Conservation (phyloP, 139 green algal genomes). For the Mychonastes homosphaera region DNA sequence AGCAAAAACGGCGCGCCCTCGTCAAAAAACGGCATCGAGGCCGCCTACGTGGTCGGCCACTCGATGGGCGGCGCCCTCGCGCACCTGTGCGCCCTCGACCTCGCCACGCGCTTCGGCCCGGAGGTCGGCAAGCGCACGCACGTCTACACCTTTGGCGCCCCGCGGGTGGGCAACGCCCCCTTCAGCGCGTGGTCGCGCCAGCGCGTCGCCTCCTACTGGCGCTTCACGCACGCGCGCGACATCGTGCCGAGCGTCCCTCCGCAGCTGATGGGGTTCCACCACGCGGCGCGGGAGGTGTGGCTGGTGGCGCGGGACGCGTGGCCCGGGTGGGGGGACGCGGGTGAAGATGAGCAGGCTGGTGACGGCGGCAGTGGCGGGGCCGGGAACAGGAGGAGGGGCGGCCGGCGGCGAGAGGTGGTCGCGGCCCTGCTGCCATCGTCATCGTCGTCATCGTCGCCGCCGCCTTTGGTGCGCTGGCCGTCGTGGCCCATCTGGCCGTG, state of each 20-base stretch:
- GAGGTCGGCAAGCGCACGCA: no score
- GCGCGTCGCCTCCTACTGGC: slow-evolving; percentile 35
- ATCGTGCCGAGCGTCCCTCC: slow-evolving; percentile 74
- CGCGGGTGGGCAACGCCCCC: slow-evolving; percentile 68
- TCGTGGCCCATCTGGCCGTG: no score
- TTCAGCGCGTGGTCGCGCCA: slow-evolving; percentile 50
- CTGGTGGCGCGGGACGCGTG: slow-evolving; percentile 23
- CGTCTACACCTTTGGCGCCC: slow-evolving; percentile 66
- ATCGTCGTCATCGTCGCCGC: no score
- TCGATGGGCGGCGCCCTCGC: slow-evolving; percentile 40
- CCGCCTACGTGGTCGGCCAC: slow-evolving; percentile 30
- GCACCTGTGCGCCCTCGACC: slow-evolving; percentile 28
- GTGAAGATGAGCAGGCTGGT: no score
- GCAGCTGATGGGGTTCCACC: slow-evolving; percentile 58
- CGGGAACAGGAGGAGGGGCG: no score
- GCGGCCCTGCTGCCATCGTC: no score
- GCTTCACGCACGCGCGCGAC: slow-evolving; percentile 83
- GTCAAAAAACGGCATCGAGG: no score
- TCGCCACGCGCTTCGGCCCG: slow-evolving; percentile 21
- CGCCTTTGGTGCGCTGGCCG: no score
- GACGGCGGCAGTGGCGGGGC: no score
- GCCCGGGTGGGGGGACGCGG: no score
- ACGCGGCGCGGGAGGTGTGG: slow-evolving; percentile 60
- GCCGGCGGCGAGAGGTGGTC: no score
- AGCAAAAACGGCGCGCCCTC: no score